Evolutionary conservation across 2,329 filamentous ascomycete genomes (phyloP).

Genomic region (Pseudogymnoascus sp.): DNA sequence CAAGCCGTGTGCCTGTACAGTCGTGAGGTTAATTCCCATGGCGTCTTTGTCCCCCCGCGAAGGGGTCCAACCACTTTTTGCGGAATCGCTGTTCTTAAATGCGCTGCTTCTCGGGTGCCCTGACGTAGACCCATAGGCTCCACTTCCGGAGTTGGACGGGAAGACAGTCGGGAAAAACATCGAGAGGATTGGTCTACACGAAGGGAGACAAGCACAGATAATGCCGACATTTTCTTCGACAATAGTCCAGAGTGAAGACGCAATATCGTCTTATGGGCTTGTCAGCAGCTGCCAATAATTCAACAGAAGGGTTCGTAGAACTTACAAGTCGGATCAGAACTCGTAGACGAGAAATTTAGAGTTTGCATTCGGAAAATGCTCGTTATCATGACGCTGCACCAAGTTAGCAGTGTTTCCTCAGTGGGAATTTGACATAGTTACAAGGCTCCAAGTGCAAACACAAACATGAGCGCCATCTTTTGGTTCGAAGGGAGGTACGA

Average conservation of each 20-base stretch:
- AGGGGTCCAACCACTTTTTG: constrained; percentile 14
- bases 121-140: neutral
- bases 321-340: constrained; percentile 18
- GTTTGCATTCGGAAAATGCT: constrained; percentile 30
- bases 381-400: constrained; percentile 23
- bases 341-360: constrained; percentile 20
- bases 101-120: neutral
- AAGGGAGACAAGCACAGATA: constrained; percentile 33
- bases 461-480: constrained; percentile 40
- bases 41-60: neutral
- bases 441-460: constrained; percentile 32
- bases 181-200: constrained; percentile 27
- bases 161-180: constrained; percentile 20
- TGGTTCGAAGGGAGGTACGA: constrained; percentile 27
- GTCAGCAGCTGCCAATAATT: neutral
- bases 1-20: neutral
- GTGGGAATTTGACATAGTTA: constrained; percentile 14
- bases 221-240: constrained; percentile 31
- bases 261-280: constrained; percentile 19
- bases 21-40: constrained; percentile 8
- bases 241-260: constrained; percentile 31
- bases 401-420: neutral
- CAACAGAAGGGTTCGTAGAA: neutral
- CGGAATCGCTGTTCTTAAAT: constrained; percentile 11
- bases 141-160: constrained; percentile 10